Evolutionary conservation across 2,329 filamentous ascomycete species (phyloP).

Genomic region (Trichoderma asperellum): DNA sequence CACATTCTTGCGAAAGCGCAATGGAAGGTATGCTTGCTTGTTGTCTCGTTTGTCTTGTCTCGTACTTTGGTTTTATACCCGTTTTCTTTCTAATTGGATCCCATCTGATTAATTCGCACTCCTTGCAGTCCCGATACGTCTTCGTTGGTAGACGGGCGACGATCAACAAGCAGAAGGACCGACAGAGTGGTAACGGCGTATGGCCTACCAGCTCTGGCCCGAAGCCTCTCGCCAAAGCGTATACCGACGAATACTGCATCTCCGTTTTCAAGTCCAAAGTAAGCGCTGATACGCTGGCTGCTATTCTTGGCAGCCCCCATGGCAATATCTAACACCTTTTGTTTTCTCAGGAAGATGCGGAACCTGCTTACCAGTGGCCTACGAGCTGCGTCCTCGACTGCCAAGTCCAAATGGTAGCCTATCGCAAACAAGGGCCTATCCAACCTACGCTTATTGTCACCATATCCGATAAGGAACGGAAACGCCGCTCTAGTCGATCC

Average conservation of each 20-base stretch:
- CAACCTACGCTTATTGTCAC: constrained; percentile 63
- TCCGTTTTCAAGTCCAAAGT: constrained; percentile 63
- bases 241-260: constrained; percentile 52
- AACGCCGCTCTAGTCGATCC: constrained; percentile 66
- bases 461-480: constrained; percentile 64
- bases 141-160: constrained; percentile 52
- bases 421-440: constrained; percentile 64
- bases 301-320: neutral
- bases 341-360: constrained; percentile 51
- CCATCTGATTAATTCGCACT: neutral
- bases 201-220: constrained; percentile 45
- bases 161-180: constrained; percentile 38
- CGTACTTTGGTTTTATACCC: constrained; percentile 17
- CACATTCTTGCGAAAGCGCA: constrained; percentile 55
- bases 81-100: neutral
- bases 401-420: constrained; percentile 60
- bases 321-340: constrained; percentile 23
- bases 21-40: constrained; percentile 53
- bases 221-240: constrained; percentile 42
- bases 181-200: constrained; percentile 44
- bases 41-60: neutral
- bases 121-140: constrained; percentile 61
- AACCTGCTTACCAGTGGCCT: constrained; percentile 58
- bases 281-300: constrained; percentile 28
- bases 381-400: constrained; percentile 59